A percentile compares a stretch with the other conserved stretches of the same genome.
phyloP scores from a whole-genome alignment of 2,329 filamentous ascomycete genomes.

The Colletotrichum liaoningense region DNA sequence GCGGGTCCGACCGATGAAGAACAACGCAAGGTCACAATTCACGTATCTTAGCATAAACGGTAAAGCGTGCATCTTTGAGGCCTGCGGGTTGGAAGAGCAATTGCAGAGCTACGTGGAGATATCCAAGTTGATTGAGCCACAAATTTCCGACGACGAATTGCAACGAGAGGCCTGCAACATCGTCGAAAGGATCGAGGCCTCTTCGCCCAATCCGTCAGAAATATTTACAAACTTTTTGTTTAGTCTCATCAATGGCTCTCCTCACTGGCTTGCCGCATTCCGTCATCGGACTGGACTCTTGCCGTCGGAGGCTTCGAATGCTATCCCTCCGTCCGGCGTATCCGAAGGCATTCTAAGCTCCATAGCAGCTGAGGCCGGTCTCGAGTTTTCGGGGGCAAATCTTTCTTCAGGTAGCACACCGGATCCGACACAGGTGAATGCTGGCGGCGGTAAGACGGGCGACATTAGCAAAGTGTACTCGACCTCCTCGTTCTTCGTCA shows the following conservation, averaged over 20 bases:
- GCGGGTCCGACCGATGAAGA: conserved; percentile 21
- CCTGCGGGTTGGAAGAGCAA: conserved; percentile 24
- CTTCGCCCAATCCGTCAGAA: conserved; percentile 4
- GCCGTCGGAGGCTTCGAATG: not conserved
- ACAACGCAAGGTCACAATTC: conserved; percentile 10
- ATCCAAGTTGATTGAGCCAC: conserved; percentile 5
- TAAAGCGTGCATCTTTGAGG: conserved; percentile 29
- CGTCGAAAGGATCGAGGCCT: not conserved
- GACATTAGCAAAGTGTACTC: not conserved
- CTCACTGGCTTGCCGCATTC: conserved; percentile 20
- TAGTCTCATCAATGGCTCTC: conserved; percentile 21
- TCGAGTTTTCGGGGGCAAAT: not conserved
- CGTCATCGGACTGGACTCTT: conserved; percentile 17
- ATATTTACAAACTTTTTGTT: conserved; percentile 12
- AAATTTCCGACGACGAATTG: conserved; percentile 6
- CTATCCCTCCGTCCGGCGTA: not conserved
- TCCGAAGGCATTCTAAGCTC: not conserved
- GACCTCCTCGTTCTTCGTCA: conserved; percentile 33
- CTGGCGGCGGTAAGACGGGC: not conserved
- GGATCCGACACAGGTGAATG: not conserved
- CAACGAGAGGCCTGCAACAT: conserved; percentile 27
- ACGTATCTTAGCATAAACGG: conserved; percentile 34
- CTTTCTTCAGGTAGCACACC: not conserved
- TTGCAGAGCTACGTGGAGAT: conserved; percentile 24
- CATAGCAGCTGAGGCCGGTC: not conserved